Evolutionary conservation across 331 rosid genomes (phyloP).

Genomic region (Phaseolus coccineus): DNA sequence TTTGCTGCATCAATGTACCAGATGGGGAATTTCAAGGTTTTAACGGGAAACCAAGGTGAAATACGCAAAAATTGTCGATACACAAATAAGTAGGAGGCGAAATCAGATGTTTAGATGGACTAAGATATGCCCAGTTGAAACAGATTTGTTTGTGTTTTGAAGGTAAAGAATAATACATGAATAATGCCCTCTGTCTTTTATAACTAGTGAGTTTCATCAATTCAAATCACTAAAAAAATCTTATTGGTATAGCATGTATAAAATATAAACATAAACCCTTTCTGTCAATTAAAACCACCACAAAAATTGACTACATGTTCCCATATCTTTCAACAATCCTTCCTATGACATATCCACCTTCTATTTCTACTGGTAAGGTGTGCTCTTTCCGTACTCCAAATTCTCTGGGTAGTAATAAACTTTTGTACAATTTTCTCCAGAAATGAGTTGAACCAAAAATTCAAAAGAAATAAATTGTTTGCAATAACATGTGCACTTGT

Average conservation of each 20-base stretch:
- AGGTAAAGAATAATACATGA: slow-evolving; percentile 51
- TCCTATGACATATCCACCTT: slow-evolving; percentile 26
- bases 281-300: slow-evolving; percentile 27
- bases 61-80: slow-evolving; percentile 64
- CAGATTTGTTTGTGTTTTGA: slow-evolving; percentile 42
- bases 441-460: slow-evolving; percentile 41
- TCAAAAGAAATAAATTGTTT: slow-evolving; percentile 32
- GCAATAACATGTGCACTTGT: slow-evolving; percentile 49
- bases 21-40: slow-evolving; percentile 70
- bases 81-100: slow-evolving; percentile 54
- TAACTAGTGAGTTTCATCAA: slow-evolving; percentile 34
- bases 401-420: slow-evolving; percentile 41
- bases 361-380: slow-evolving; percentile 23
- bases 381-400: slow-evolving; percentile 33
- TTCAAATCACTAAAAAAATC: slow-evolving; percentile 26
- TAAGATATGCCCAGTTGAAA: slow-evolving; percentile 41
- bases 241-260: slow-evolving; percentile 28
- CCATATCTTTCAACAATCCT: slow-evolving; percentile 30
- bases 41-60: slow-evolving; percentile 77
- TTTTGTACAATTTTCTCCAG: slow-evolving; percentile 39
- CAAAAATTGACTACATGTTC: slow-evolving; percentile 42
- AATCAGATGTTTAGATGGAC: slow-evolving; percentile 23
- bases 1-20: slow-evolving; percentile 71
- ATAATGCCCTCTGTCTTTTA: slow-evolving; percentile 44
- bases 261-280: slow-evolving; percentile 37